A percentile compares a stretch with the other conserved stretches of the same genome.
phyloP scores from a whole-genome alignment of 768 basidiomycete species.

The Sporobolomyces phaffii region DNA sequence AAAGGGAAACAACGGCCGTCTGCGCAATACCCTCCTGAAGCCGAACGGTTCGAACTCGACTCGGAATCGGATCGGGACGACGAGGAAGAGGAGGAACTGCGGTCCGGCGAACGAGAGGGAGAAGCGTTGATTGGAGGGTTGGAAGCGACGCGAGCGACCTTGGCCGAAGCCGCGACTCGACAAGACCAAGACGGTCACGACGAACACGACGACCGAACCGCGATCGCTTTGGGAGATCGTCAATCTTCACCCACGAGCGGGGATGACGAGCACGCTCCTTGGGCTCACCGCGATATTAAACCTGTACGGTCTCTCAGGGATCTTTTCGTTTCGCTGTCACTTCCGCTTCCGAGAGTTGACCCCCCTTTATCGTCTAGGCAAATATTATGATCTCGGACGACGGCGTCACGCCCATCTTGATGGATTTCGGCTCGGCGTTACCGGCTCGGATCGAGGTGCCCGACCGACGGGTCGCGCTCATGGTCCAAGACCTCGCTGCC shows the following conservation, averaged over 20 bases:
- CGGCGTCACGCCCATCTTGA: slow-evolving; percentile 73
- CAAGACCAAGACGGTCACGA: too few species aligned
- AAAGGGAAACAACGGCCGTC: slow-evolving; percentile 54
- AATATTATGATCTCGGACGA: slow-evolving; percentile 97
- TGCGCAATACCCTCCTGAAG: background rate
- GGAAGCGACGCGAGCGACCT: slow-evolving; percentile 41
- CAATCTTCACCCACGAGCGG: too few species aligned
- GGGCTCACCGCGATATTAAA: slow-evolving; percentile 94
- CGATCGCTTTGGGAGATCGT: too few species aligned
- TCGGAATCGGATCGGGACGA: slow-evolving; percentile 47
- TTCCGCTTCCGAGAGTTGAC: background rate
- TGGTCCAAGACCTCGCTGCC: slow-evolving; percentile 94
- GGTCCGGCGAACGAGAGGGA: slow-evolving; percentile 61
- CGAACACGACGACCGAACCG: too few species aligned
- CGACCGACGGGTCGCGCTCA: slow-evolving; percentile 74
- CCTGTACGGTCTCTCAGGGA: slow-evolving; percentile 61
- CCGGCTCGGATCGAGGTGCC: slow-evolving; percentile 78
- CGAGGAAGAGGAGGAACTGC: slow-evolving; percentile 44
- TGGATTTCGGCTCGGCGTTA: slow-evolving; percentile 93
- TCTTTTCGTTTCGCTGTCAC: too few species aligned
- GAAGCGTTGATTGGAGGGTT: slow-evolving; percentile 28
- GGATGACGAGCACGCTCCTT: slow-evolving; percentile 61
- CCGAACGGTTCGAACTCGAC: slow-evolving; percentile 48
- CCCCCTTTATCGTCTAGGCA: slow-evolving; percentile 48
- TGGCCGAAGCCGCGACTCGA: slow-evolving; percentile 9